A percentile compares a stretch with the other conserved stretches of the same genome.
These are phyloP conservation scores for Yamadazyma oceani DNA, from an alignment of 1,139 yeast genomes.

Conservation along the genomic window DNA sequence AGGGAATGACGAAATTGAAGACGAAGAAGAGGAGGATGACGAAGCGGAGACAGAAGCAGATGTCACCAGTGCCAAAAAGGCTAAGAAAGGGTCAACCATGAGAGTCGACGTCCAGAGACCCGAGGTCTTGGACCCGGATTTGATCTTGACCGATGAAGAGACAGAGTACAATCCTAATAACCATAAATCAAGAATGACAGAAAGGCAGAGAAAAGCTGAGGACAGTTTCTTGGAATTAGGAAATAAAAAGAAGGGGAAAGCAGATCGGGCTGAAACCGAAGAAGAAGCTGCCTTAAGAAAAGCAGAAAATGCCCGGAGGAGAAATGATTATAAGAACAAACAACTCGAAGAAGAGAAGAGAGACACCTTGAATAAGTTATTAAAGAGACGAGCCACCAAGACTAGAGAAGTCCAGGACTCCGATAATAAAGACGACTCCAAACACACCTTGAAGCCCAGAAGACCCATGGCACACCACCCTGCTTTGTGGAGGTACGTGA, in stretches of 20 bases:
- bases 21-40: constrained; percentile 28
- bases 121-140: constrained; percentile 37
- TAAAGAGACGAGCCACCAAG: constrained; percentile 79
- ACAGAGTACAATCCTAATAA: constrained; percentile 44
- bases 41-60: constrained; percentile 17
- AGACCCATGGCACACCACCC: constrained; percentile 37
- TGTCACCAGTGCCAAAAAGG: no score
- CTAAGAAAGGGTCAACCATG: constrained; percentile 2
- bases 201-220: constrained; percentile 52
- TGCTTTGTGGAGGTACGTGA: constrained; percentile 27
- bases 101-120: constrained; percentile 15
- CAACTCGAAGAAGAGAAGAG: constrained; percentile 88
- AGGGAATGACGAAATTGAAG: constrained; percentile 30
- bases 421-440: constrained; percentile 15
- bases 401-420: constrained; percentile 34
- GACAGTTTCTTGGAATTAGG: constrained; percentile 33
- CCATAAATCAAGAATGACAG: constrained; percentile 60
- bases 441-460: constrained; percentile 30
- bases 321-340: constrained; percentile 82
- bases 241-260: constrained; percentile 18
- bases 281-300: constrained; percentile 81
- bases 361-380: constrained; percentile 81
- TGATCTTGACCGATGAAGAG: constrained; percentile 45
- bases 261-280: constrained; percentile 61
- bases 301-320: constrained; percentile 85